These are phyloP conservation scores for Umbelopsis ramanniana DNA, from an alignment of 192 early-diverging fungal genomes.

Conservation along the genomic window DNA sequence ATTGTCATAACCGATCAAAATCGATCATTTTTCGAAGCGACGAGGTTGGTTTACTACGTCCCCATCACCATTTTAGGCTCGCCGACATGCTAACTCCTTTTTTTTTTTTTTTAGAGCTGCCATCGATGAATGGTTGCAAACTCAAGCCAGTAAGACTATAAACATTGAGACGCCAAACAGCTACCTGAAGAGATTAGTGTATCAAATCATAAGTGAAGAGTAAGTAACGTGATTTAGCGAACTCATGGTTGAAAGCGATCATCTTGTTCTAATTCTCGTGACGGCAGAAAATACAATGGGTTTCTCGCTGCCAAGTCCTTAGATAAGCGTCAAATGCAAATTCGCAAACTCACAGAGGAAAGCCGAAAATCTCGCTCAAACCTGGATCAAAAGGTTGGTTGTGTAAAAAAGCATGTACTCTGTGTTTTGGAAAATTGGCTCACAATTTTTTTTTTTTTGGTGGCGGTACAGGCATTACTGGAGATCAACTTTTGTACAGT, in stretches of 20 bases:
- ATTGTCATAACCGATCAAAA: conserved; percentile 59
- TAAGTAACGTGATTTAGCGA: neutral
- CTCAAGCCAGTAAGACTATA: conserved; percentile 29
- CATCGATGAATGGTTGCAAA: conserved; percentile 51
- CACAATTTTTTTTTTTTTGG: no score
- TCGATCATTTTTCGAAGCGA: conserved; percentile 50
- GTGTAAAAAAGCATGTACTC: neutral
- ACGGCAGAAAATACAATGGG: conserved; percentile 48
- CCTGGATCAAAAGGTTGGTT: conserved; percentile 23
- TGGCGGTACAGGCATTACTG: conserved; percentile 14
- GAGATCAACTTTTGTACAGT: conserved; percentile 70
- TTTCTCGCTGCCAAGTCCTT: conserved; percentile 45
- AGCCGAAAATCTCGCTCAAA: conserved; percentile 38
- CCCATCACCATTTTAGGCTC: neutral
- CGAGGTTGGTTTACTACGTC: conserved; percentile 39
- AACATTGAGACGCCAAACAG: conserved; percentile 55
- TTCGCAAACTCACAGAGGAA: conserved; percentile 54
- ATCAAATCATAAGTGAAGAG: conserved; percentile 68
- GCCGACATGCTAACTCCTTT: neutral
- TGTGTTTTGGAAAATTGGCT: conserved; percentile 2
- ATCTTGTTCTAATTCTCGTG: neutral
- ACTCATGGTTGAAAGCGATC: neutral
- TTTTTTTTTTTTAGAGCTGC: conserved; percentile 16
- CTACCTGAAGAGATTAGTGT: conserved; percentile 74
- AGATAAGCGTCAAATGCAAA: conserved; percentile 45